These are phyloP conservation scores for Fragaria ananassa DNA, from an alignment of 306 rosid genomes.

Conservation along the genomic window DNA sequence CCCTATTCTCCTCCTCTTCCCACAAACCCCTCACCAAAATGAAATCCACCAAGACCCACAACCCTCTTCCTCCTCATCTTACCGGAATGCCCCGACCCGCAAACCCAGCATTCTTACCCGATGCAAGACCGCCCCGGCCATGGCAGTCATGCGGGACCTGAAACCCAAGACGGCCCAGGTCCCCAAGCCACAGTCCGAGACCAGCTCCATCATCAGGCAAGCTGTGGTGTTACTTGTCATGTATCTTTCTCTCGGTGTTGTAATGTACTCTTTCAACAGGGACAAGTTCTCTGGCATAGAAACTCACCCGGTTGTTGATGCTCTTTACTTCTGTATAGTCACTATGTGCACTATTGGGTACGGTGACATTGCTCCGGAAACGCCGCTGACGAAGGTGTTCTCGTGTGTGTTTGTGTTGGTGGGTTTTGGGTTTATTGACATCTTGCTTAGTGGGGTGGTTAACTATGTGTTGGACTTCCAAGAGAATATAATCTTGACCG, in stretches of 20 bases:
- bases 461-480: slow-evolving; percentile 70
- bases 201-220: slow-evolving; percentile 57
- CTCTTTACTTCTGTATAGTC: slow-evolving; percentile 75
- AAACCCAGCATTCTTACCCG: slow-evolving; percentile 42
- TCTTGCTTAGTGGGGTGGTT: slow-evolving; percentile 69
- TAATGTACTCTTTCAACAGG: slow-evolving; percentile 59
- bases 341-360: slow-evolving; percentile 89
- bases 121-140: slow-evolving; percentile 78
- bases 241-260: slow-evolving; percentile 60
- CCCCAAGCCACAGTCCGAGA: slow-evolving; percentile 43
- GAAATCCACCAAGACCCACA: slow-evolving; percentile 19
- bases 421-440: slow-evolving; percentile 76
- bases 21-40: slow-evolving; percentile 8
- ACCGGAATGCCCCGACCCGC: slow-evolving; percentile 24
- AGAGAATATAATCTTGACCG: slow-evolving; percentile 54
- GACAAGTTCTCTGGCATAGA: slow-evolving; percentile 57
- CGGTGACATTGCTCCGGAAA: slow-evolving; percentile 69
- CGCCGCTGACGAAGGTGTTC: slow-evolving; percentile 52
- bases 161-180: slow-evolving; percentile 34
- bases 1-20: slow-evolving; percentile 12
- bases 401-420: slow-evolving; percentile 73
- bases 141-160: slow-evolving; percentile 41
- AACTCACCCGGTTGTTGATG: slow-evolving; percentile 72
- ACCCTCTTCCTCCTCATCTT: slow-evolving; percentile 20
- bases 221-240: slow-evolving; percentile 48